Evolutionary conservation across 106 monocot genomes (phyloP).

Genomic region (Allium cepa): DNA sequence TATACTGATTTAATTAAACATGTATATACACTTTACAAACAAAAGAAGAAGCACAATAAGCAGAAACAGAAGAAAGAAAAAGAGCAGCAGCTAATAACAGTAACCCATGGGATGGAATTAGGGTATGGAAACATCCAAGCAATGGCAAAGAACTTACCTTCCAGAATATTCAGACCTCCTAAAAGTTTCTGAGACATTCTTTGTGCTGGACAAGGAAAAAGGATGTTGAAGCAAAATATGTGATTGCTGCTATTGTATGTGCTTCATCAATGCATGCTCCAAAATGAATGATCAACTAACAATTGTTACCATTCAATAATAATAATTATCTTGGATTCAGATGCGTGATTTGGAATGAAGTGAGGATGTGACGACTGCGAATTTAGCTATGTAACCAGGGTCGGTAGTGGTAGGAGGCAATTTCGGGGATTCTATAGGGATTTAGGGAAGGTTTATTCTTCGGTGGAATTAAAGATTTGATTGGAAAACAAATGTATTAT

Average conservation of each 20-base stretch:
- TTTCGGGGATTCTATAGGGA: too few species aligned
- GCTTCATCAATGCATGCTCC: constrained; percentile 45
- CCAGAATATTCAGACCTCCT: constrained; percentile 20
- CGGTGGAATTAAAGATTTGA: too few species aligned
- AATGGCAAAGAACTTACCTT: constrained; percentile 49
- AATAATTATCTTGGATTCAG: too few species aligned
- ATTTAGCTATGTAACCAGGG: too few species aligned
- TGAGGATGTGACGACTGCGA: too few species aligned
- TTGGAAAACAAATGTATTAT: too few species aligned
- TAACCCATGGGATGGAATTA: constrained; percentile 15
- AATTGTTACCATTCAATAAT: constrained; percentile 35
- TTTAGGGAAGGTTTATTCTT: too few species aligned
- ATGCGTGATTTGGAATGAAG: too few species aligned
- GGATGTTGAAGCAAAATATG: constrained; percentile 49
- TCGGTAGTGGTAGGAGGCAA: too few species aligned
- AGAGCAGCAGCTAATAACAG: background rate
- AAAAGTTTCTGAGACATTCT: constrained; percentile 17
- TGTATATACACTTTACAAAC: background rate
- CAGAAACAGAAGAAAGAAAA: constrained; percentile 14
- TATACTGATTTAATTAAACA: background rate
- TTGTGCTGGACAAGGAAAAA: constrained; percentile 30
- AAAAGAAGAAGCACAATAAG: constrained; percentile 2
- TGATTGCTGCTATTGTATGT: constrained; percentile 70
- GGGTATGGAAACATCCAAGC: constrained; percentile 70
- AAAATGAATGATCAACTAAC: constrained; percentile 53